Evolutionary conservation across 192 early-diverging fungal genomes (phyloP).

Genomic region (Coemansia sp.): DNA sequence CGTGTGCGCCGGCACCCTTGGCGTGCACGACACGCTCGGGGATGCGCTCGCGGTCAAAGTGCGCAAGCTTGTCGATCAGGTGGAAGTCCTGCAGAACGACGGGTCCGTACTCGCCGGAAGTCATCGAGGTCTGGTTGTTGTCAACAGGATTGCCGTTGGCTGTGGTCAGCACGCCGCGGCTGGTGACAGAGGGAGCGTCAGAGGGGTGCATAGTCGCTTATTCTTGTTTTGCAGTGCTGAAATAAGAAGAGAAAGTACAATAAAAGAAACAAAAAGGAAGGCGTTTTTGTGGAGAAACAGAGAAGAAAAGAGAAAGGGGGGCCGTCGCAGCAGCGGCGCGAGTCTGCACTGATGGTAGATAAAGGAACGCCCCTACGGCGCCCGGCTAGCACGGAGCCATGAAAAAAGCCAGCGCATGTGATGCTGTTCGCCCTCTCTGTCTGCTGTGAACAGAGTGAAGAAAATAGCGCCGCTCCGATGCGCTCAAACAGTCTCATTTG

Average conservation of each 20-base stretch:
- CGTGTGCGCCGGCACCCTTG: slow-evolving; percentile 82
- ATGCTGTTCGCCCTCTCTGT: neutral
- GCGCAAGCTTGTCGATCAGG: slow-evolving; percentile 76
- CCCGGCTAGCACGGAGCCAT: neutral
- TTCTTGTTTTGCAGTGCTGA: neutral
- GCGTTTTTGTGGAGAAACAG: neutral
- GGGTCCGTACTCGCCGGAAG: slow-evolving; percentile 69
- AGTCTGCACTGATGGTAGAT: slow-evolving; percentile 6
- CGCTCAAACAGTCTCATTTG: neutral
- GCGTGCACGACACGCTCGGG: slow-evolving; percentile 89
- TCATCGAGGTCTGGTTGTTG: slow-evolving; percentile 73
- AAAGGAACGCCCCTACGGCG: neutral
- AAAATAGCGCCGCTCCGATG: slow-evolving; percentile 7
- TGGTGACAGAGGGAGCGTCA: slow-evolving; percentile 41
- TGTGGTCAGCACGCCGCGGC: slow-evolving; percentile 56
- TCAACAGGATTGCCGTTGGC: slow-evolving; percentile 73
- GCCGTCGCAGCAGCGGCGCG: neutral
- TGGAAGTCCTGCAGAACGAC: slow-evolving; percentile 74
- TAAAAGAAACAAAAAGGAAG: neutral
- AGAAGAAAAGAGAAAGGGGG: slow-evolving; percentile 1
- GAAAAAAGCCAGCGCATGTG: neutral
- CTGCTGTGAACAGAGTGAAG: neutral
- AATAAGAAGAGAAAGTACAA: slow-evolving; percentile 5
- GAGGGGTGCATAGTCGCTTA: slow-evolving; percentile 36
- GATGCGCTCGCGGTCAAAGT: slow-evolving; percentile 85